A percentile compares a stretch with the other conserved stretches of the same genome.
These are phyloP conservation scores for Begonia loranthoides DNA, from an alignment of 306 rosid genomes.

Conservation along the genomic window DNA sequence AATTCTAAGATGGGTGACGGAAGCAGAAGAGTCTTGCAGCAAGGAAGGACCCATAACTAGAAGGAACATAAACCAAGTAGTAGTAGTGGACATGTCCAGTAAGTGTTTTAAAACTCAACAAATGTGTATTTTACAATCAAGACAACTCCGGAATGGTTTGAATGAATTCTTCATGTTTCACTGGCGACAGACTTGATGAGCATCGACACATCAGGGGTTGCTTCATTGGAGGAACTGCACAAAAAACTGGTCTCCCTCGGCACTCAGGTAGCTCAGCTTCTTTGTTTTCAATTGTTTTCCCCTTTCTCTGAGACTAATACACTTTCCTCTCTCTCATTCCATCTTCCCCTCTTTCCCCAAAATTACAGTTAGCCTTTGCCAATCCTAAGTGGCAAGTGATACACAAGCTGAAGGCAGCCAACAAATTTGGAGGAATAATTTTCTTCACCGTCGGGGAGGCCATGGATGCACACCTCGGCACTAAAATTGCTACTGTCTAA, in stretches of 20 bases:
- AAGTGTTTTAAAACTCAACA: slow-evolving; percentile 12
- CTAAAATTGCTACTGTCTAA: neutral
- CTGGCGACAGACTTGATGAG: slow-evolving; percentile 40
- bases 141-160: too few species aligned
- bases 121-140: too few species aligned
- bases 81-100: slow-evolving; percentile 67
- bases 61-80: slow-evolving; percentile 14
- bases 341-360: too few species aligned
- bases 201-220: slow-evolving; percentile 70
- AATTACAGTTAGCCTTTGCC: slow-evolving; percentile 43
- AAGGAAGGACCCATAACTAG: slow-evolving; percentile 21
- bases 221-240: slow-evolving; percentile 47
- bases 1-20: slow-evolving; percentile 39
- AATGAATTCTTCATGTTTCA: neutral
- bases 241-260: slow-evolving; percentile 32
- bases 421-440: slow-evolving; percentile 43
- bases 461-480: slow-evolving; percentile 21
- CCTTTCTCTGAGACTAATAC: too few species aligned
- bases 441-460: slow-evolving; percentile 83
- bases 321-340: neutral
- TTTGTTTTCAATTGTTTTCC: too few species aligned
- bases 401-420: slow-evolving; percentile 64
- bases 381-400: slow-evolving; percentile 80
- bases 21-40: slow-evolving; percentile 21
- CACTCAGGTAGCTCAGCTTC: slow-evolving; percentile 27